Evolutionary conservation across 768 basidiomycete genomes (phyloP), one percentile per base, ranked within the genome.

Genomic region (Calocera viscosa): DNA sequence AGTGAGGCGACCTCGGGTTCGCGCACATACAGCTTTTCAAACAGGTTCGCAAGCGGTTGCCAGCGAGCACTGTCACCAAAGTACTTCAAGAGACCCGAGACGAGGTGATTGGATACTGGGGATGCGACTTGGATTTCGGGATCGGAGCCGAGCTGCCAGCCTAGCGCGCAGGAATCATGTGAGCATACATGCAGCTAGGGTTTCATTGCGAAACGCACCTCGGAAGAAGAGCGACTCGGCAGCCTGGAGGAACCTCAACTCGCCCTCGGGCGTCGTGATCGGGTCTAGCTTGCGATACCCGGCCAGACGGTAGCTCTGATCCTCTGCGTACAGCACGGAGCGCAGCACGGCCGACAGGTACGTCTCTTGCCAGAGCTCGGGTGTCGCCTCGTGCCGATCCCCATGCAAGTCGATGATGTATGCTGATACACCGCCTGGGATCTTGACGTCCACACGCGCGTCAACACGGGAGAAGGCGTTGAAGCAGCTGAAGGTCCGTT

Each of bases 71-170:
- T 87, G 72, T 94, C 91, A 1, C 94, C 91, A 72, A 99, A 98
- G 76, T 98, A 97, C 74, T 98, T 98, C 81, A 97, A 84, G 71
- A 98, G 83, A 0, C 90, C 95, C 12, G 93, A 88, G 0, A 93
- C 94, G 26, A 99, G 82, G 74, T 98, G 96, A 74, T 99, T 99
- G 26, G 94, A 94, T 2, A 96, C 92, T 32, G 93, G 82, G 1
- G 94, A 95, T 1, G 96, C 96, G 16, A 99, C 95, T 74, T 99
- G 96, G 26, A 98, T 95, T 76, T 99, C 96, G 0, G 96, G 96
- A 70, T 98, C 96, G 0, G 94, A 96, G 1, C 95, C 96, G 8
- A 98, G 90, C 74, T 96, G 94, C 96, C 96, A 98, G 35, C 95
- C 94, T 94, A 70, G 11, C 3, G 16, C 32, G n/a, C 33, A 12